Conservation (phyloP, 108 stramenopile species). For the Schizochytrium sp. region DNA sequence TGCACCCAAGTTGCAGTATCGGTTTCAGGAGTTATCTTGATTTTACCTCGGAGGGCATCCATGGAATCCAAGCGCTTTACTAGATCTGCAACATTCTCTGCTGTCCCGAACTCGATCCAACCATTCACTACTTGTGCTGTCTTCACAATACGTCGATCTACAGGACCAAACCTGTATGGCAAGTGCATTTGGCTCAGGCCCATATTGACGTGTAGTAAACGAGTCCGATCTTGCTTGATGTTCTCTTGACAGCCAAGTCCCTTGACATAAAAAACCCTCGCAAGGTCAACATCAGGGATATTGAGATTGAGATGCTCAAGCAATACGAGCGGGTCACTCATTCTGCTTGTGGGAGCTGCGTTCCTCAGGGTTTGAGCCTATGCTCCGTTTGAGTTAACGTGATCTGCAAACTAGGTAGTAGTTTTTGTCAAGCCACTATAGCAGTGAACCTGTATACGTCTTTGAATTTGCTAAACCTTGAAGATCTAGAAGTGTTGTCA, state of each 20-base stretch:
- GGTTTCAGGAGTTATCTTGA: neutral
- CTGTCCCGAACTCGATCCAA: slow-evolving; percentile 8
- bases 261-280: neutral
- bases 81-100: neutral
- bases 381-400: too few species aligned
- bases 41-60: neutral
- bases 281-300: slow-evolving; percentile 32
- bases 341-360: too few species aligned
- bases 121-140: slow-evolving; percentile 2
- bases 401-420: too few species aligned
- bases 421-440: too few species aligned
- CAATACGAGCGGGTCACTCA: neutral
- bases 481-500: too few species aligned
- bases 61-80: neutral
- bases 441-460: too few species aligned
- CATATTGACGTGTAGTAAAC: slow-evolving; percentile 30
- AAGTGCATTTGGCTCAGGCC: slow-evolving; percentile 34
- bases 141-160: neutral
- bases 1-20: neutral
- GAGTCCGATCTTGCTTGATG: neutral
- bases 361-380: too few species aligned
- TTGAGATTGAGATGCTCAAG: slow-evolving; percentile 33
- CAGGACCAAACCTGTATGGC: neutral
- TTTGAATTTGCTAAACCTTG: too few species aligned
- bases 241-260: slow-evolving; percentile 34